Conservation (phyloP, 768 basidiomycete genomes). For the Suillus bovinus region DNA sequence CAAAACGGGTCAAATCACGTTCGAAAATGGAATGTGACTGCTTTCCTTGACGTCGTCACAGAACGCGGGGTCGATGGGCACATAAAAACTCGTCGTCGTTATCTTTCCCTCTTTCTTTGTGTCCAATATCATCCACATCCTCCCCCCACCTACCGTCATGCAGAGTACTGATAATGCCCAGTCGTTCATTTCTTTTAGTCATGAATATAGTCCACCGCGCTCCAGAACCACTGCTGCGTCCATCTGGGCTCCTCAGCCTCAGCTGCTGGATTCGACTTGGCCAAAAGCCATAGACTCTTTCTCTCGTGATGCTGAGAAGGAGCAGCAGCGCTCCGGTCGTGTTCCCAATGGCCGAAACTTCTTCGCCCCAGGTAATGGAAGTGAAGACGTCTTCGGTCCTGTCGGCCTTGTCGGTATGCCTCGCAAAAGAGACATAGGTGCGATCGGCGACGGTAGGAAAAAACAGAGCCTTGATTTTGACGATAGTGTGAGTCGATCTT, state of each 20-base stretch:
- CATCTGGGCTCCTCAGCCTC: constrained; percentile 85
- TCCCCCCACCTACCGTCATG: constrained; percentile 25
- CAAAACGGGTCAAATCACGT: constrained; percentile 29
- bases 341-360: constrained; percentile 27
- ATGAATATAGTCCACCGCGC: constrained; percentile 41
- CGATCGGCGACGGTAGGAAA: constrained; percentile 80
- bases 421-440: constrained; percentile 58
- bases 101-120: constrained; percentile 39
- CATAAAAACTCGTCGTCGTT: constrained; percentile 34
- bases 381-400: constrained; percentile 70
- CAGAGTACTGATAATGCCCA: constrained; percentile 25
- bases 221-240: constrained; percentile 50
- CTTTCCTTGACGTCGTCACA: constrained; percentile 33
- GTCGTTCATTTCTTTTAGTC: constrained; percentile 35
- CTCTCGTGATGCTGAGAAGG: constrained; percentile 49
- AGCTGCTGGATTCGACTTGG: constrained; percentile 67
- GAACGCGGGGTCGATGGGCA: constrained; percentile 25
- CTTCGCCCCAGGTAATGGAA: constrained; percentile 28
- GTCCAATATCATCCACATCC: constrained; percentile 42
- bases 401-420: constrained; percentile 36
- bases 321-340: constrained; percentile 27
- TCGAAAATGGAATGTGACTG: constrained; percentile 35
- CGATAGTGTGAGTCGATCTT: constrained; percentile 39
- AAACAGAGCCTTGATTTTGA: constrained; percentile 57
- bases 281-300: constrained; percentile 65